Conservation (phyloP, 345 rosid species). For the Aethionema arabicum region DNA sequence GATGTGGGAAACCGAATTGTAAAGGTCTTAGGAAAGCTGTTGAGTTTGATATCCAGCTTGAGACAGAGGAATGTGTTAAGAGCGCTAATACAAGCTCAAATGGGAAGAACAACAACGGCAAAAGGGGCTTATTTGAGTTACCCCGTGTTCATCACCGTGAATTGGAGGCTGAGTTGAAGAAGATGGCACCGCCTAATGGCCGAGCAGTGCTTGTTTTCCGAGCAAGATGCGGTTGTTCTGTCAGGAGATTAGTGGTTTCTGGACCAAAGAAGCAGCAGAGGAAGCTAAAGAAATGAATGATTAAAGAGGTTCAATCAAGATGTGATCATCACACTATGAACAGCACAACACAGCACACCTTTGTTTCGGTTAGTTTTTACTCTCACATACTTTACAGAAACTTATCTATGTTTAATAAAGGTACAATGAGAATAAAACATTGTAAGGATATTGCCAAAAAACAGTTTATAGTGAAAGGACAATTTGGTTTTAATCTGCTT, state of each 20-base stretch:
- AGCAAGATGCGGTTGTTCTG: conserved; percentile 73
- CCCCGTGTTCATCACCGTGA: conserved; percentile 70
- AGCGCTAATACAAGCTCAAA: conserved; percentile 35
- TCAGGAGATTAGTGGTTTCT: conserved; percentile 83
- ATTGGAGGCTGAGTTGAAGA: conserved; percentile 73
- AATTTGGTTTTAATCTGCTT: conserved; percentile 18
- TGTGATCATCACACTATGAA: neutral
- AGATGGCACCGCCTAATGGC: conserved; percentile 85
- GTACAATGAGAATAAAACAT: conserved; percentile 30
- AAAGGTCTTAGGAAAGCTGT: conserved; percentile 81
- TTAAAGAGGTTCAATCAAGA: neutral
- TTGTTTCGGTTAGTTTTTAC: conserved; percentile 23
- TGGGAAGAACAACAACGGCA: conserved; percentile 36
- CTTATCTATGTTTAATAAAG: conserved; percentile 30
- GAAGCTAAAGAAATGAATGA: conserved; percentile 73
- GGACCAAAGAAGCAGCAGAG: conserved; percentile 68
- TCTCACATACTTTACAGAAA: conserved; percentile 17
- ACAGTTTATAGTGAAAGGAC: conserved; percentile 30
- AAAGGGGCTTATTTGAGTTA: conserved; percentile 51
- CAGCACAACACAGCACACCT: neutral
- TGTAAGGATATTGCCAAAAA: conserved; percentile 32
- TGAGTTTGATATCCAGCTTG: conserved; percentile 88
- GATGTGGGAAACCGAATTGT: conserved; percentile 78
- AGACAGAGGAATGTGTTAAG: conserved; percentile 86
- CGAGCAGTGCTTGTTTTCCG: conserved; percentile 67